Percentiles rank a stretch among this genome's conserved stretches.
Evolutionary conservation across 768 basidiomycete species (phyloP).

Genomic region (Dictyophora rubrovolvata): DNA sequence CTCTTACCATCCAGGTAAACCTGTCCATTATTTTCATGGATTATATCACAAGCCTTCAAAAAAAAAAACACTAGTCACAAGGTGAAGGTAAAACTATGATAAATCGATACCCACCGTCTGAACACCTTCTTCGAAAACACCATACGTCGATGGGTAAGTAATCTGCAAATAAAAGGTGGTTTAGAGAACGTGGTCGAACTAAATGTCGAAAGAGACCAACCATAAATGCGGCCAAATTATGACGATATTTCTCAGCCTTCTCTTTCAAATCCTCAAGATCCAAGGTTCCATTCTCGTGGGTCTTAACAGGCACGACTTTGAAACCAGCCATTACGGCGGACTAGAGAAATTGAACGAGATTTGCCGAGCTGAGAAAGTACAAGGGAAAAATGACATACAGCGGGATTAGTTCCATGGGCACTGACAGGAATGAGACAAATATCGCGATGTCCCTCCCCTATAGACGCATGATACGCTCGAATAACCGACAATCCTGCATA

Average conservation of each 20-base stretch:
- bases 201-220: conserved; percentile 27
- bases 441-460: conserved; percentile 75
- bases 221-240: conserved; percentile 94
- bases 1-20: conserved; percentile 83
- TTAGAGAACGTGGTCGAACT: not conserved
- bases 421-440: conserved; percentile 91
- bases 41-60: conserved; percentile 76
- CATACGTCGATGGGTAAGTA: conserved; percentile 95
- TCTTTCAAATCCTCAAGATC: conserved; percentile 76
- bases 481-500: conserved; percentile 94
- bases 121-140: conserved; percentile 92
- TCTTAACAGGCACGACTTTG: conserved; percentile 94
- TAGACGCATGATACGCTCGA: conserved; percentile 86
- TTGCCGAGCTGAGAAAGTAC: not conserved
- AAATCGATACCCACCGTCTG: conserved; percentile 38
- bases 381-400: conserved; percentile 40
- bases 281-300: conserved; percentile 74
- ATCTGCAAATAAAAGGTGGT: conserved; percentile 39
- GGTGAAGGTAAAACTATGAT: not conserved
- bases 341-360: conserved; percentile 27
- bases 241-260: conserved; percentile 87
- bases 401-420: conserved; percentile 98
- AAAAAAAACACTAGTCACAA: conserved; percentile 2
- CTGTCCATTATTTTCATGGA: conserved; percentile 92
- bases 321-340: conserved; percentile 96